Conservation (phyloP, 768 basidiomycete species). For the Dioszegia aurantiaca region DNA sequence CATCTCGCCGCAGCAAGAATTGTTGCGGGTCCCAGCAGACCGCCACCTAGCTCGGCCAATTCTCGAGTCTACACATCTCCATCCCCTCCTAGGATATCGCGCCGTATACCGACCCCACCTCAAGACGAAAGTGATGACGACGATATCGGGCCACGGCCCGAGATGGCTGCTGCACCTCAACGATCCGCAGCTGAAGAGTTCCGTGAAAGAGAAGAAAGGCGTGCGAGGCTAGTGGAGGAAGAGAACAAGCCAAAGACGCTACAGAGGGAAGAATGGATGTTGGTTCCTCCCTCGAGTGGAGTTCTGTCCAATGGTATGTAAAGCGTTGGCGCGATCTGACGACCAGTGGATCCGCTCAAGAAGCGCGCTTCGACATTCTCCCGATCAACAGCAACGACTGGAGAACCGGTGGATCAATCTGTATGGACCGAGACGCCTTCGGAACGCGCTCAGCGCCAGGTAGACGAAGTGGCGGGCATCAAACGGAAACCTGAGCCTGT, state of each 20-base stretch:
- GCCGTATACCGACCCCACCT: constrained; percentile 57
- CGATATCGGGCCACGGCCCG: constrained; percentile 72
- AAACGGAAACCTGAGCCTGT: constrained; percentile 60
- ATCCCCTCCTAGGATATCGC: constrained; percentile 6
- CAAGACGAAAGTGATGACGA: constrained; percentile 69
- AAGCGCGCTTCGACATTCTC: constrained; percentile 41
- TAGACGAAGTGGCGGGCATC: constrained; percentile 83
- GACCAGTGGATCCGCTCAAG: constrained; percentile 72
- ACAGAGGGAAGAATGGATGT: constrained; percentile 96
- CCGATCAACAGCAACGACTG: constrained; percentile 14
- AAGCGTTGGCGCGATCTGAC: not conserved
- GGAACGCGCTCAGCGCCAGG: constrained; percentile 83
- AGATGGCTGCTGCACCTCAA: constrained; percentile 56
- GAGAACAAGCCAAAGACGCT: constrained; percentile 65
- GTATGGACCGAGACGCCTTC: constrained; percentile 98
- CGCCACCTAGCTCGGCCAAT: not conserved
- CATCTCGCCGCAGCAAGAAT: constrained; percentile 58
- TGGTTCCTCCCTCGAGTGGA: constrained; percentile 75
- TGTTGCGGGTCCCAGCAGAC: constrained; percentile 20
- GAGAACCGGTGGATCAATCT: constrained; percentile 57
- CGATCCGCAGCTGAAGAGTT: constrained; percentile 74
- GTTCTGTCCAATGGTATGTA: constrained; percentile 70
- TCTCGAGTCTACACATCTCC: constrained; percentile 8
- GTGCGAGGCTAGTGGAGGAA: constrained; percentile 66
- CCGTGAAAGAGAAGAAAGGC: constrained; percentile 75